A percentile compares a stretch with the other conserved stretches of the same genome.
Conservation (phyloP, 306 rosid genomes). For the Acmispon strigosus region DNA sequence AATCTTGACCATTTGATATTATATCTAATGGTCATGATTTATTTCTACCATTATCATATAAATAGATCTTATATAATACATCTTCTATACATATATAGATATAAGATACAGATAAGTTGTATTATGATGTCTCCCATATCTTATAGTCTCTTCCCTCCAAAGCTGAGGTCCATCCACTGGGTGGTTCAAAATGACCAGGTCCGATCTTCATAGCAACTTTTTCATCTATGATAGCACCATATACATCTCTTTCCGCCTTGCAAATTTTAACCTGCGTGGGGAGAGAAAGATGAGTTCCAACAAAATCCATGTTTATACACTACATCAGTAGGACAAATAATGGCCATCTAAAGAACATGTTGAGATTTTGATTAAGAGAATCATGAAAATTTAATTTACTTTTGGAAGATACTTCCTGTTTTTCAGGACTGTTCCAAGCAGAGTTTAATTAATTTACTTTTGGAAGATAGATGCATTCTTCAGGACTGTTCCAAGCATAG, state of each 20-base stretch:
- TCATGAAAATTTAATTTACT: background rate
- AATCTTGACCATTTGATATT: too few species aligned
- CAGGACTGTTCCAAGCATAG: background rate
- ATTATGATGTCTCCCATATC: slow-evolving; percentile 71
- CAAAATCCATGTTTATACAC: background rate
- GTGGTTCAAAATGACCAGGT: slow-evolving; percentile 85
- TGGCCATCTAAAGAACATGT: background rate
- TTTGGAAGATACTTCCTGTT: too few species aligned
- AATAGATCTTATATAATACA: too few species aligned
- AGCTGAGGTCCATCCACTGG: slow-evolving; percentile 55
- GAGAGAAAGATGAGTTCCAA: slow-evolving; percentile 5
- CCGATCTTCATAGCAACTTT: slow-evolving; percentile 85
- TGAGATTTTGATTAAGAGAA: background rate
- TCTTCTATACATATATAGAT: slow-evolving; percentile 11
- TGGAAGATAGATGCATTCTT: too few species aligned
- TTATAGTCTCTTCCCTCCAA: slow-evolving; percentile 71
- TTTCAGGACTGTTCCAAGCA: background rate
- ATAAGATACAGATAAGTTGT: background rate
- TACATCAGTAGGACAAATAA: background rate
- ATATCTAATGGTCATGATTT: too few species aligned
- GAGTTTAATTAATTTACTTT: too few species aligned
- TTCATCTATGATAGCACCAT: slow-evolving; percentile 69
- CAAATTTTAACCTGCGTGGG: slow-evolving; percentile 52
- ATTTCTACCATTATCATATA: too few species aligned
- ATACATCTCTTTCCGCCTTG: slow-evolving; percentile 87